Evolutionary conservation across 768 basidiomycete genomes (phyloP), one percentile per base, ranked within the genome.

Genomic region (Trametes meyenii): DNA sequence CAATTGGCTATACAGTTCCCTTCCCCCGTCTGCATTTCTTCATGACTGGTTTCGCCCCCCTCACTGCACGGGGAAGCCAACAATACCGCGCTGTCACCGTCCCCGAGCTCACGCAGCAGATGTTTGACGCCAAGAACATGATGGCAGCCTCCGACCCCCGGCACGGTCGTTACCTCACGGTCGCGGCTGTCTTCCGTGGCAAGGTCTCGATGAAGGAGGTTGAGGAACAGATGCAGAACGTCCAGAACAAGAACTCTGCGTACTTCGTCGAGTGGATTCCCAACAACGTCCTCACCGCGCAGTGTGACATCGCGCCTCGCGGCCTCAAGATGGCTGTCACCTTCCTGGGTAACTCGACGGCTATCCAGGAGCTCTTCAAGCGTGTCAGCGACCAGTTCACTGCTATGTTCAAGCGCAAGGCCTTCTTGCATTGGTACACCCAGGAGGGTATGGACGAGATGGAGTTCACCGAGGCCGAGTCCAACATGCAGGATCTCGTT

Each of bases 201-300:
- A 96, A 96, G 77, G 95, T 98, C 57, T 93, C 95, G n/a, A 98
- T 98, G 96, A 96, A 96, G 79, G 97, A 99, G 74, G 94, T 99
- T 58, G 97, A 99, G 78, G 97, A 98, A 73, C 93, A 96, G 72
- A 98, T 98, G 94, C 90, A 95, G 77, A 91, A 89, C 68, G 94
- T 98, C 36, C 92, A 96, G 78, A 93, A 85, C 85, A 97, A 96
- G 86, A 97, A 98, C 83, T 91, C 94, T 36, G 89, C 93, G 5
- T 96, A 97, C 83, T 98, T 98, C 70, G 96, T 98, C 67, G 96
- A 99, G 77, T 99, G 97, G 97, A 98, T 99, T 67, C 97, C 97
- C 70, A 97, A 97, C 87, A 98, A 98, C 71, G 92, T 98, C 62
- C 87, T 95, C 70, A 95, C 94, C 40, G 95, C 97, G 64, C 95